Evolutionary conservation across 129 eudicot species (phyloP).

Genomic region (Tanacetum coccineum): DNA sequence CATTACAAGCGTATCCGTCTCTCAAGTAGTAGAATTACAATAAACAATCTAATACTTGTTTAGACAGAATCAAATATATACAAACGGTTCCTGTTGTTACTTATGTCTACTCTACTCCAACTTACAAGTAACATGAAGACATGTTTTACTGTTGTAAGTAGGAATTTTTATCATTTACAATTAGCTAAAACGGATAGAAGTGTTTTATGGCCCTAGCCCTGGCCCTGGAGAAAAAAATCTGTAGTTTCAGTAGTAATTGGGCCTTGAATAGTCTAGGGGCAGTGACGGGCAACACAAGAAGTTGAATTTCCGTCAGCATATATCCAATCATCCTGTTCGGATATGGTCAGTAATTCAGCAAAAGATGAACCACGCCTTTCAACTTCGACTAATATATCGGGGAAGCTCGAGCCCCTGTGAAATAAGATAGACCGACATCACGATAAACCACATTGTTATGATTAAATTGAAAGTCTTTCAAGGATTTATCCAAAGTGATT

Average conservation of each 20-base stretch:
- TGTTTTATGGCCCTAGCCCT: slow-evolving; percentile 12
- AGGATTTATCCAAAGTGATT: background rate
- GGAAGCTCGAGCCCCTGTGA: slow-evolving; percentile 62
- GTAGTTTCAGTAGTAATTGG: slow-evolving; percentile 51
- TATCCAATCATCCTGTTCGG: slow-evolving; percentile 91
- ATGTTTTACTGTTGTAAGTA: slow-evolving; percentile 10
- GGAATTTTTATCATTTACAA: background rate
- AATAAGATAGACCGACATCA: slow-evolving; percentile 25
- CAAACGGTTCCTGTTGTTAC: slow-evolving; percentile 14
- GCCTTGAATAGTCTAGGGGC: slow-evolving; percentile 74
- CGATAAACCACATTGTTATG: background rate
- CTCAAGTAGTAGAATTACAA: slow-evolving; percentile 9
- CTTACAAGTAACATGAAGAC: background rate
- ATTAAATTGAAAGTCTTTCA: background rate
- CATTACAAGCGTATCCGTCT: slow-evolving; percentile 4
- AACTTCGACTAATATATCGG: slow-evolving; percentile 87
- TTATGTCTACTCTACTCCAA: too few species aligned
- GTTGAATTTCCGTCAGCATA: slow-evolving; percentile 84
- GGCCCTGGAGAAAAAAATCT: background rate
- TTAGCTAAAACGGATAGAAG: slow-evolving; percentile 10
- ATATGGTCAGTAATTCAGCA: slow-evolving; percentile 63
- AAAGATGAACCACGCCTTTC: slow-evolving; percentile 88
- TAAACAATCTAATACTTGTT: background rate
- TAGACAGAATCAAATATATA: slow-evolving; percentile 19
- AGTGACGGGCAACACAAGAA: slow-evolving; percentile 87